Evolutionary conservation across 768 basidiomycete species (phyloP).

Genomic region (Hemileccinum rubropunctum): DNA sequence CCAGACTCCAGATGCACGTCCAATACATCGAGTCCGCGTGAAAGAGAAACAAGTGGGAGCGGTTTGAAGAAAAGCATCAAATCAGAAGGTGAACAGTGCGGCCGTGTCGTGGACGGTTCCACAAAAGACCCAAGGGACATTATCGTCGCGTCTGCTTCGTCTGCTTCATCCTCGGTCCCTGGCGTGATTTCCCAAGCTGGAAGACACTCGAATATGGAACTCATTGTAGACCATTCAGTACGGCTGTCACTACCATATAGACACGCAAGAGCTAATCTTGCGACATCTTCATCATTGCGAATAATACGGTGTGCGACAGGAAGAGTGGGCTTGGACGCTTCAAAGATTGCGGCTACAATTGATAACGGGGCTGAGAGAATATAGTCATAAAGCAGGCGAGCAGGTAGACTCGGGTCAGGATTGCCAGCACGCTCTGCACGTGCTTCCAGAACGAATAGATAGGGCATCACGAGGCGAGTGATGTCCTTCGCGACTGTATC

Average conservation of each 20-base stretch:
- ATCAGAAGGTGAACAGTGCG: conserved; percentile 60
- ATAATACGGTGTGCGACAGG: conserved; percentile 69
- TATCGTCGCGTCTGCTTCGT: conserved; percentile 80
- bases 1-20: conserved; percentile 94
- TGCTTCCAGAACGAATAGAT: conserved; percentile 88
- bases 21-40: conserved; percentile 82
- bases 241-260: conserved; percentile 79
- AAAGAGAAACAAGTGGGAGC: conserved; percentile 69
- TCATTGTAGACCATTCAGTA: conserved; percentile 82
- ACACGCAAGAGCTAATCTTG: conserved; percentile 80
- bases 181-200: conserved; percentile 78
- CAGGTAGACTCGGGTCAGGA: conserved; percentile 65
- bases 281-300: conserved; percentile 79
- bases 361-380: conserved; percentile 66
- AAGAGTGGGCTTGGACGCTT: conserved; percentile 89
- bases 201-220: conserved; percentile 90
- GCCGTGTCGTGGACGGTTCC: conserved; percentile 62
- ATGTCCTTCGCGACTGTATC: conserved; percentile 67
- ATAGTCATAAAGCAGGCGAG: conserved; percentile 67
- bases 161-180: conserved; percentile 61
- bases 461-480: conserved; percentile 79
- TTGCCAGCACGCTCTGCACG: conserved; percentile 77
- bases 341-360: conserved; percentile 74
- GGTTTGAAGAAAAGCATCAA: conserved; percentile 81
- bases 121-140: conserved; percentile 78